Percentiles rank a stretch among this genome's conserved stretches.
Evolutionary conservation across 2,329 filamentous ascomycete species (phyloP).

Genomic region (Aureobasidium subglaciale): DNA sequence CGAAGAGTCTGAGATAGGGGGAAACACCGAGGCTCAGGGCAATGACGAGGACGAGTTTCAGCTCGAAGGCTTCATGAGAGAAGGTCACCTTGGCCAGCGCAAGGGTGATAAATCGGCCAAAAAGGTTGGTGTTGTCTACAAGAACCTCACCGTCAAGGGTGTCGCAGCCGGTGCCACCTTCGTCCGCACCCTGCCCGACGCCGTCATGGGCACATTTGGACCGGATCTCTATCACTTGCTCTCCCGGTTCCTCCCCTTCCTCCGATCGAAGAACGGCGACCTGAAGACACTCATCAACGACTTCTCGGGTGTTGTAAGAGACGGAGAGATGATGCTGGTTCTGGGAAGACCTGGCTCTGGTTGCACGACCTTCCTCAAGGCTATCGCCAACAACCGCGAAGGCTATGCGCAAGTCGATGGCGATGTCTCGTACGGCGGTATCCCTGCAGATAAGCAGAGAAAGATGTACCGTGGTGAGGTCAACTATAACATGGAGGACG

Average conservation of each 20-base stretch:
- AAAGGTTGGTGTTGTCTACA: conserved; percentile 71
- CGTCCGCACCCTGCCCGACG: conserved; percentile 65
- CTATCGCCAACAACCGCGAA: conserved; percentile 62
- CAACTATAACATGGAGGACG: conserved; percentile 71
- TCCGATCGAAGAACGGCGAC: conserved; percentile 43
- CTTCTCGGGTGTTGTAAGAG: conserved; percentile 58
- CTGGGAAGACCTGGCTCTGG: conserved; percentile 67
- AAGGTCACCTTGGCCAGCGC: conserved; percentile 69
- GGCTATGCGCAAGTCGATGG: conserved; percentile 61
- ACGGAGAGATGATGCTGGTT: conserved; percentile 64
- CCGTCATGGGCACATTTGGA: conserved; percentile 70
- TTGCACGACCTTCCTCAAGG: conserved; percentile 70
- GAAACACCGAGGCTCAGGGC: conserved; percentile 36
- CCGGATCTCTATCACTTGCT: conserved; percentile 67
- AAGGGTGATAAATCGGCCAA: conserved; percentile 62
- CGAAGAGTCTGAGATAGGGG: conserved; percentile 17
- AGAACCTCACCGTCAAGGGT: conserved; percentile 68
- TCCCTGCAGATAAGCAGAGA: conserved; percentile 59
- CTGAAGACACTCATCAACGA: conserved; percentile 55
- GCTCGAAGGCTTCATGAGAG: conserved; percentile 61
- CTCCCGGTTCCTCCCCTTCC: conserved; percentile 45
- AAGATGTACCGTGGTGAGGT: conserved; percentile 68
- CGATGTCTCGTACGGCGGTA: conserved; percentile 64
- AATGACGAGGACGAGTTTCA: conserved; percentile 57
- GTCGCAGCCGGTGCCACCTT: conserved; percentile 59